Percentiles rank a stretch among this genome's conserved stretches.
Evolutionary conservation across 805 yeast species (phyloP).

Genomic region (Henningerozyma blattae): DNA sequence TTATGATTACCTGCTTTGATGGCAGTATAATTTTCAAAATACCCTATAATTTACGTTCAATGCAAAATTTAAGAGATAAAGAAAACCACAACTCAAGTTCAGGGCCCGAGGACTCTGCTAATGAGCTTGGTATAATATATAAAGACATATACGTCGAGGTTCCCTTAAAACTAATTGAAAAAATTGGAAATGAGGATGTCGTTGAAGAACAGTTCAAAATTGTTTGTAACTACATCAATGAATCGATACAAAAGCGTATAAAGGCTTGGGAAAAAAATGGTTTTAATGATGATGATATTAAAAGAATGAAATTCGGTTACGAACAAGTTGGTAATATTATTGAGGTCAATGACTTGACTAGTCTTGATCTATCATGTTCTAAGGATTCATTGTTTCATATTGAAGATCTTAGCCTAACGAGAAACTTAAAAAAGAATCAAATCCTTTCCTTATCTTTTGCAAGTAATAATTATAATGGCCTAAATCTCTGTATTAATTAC

Average conservation of each 20-base stretch:
- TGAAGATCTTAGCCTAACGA: constrained; percentile 14
- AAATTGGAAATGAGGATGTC: constrained; percentile 7
- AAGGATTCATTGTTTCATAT: constrained; percentile 5
- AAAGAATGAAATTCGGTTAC: constrained; percentile 16
- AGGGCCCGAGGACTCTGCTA: too few species aligned
- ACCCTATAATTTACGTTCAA: constrained; percentile 14
- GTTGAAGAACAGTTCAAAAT: constrained; percentile 16
- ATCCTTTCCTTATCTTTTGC: constrained; percentile 20
- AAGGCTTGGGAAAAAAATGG: constrained; percentile 13
- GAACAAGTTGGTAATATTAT: constrained; percentile 9
- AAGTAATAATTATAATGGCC: constrained; percentile 11
- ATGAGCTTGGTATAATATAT: constrained; percentile 13
- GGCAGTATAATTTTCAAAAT: constrained; percentile 14
- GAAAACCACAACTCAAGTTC: not conserved
- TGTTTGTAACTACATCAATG: constrained; percentile 12
- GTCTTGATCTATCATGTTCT: not conserved
- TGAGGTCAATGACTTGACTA: constrained; percentile 17
- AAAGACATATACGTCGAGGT: constrained; percentile 17
- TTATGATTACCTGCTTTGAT: constrained; percentile 10
- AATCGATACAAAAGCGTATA: constrained; percentile 7
- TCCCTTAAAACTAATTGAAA: constrained; percentile 16
- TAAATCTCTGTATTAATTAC: constrained; percentile 19
- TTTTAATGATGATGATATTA: constrained; percentile 20
- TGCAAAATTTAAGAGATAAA: too few species aligned
- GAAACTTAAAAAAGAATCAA: constrained; percentile 12